Evolutionary conservation across 352 stramenopile species (phyloP), one percentile per base, ranked within the genome.

Genomic region (Phytopythium ostracodes): DNA sequence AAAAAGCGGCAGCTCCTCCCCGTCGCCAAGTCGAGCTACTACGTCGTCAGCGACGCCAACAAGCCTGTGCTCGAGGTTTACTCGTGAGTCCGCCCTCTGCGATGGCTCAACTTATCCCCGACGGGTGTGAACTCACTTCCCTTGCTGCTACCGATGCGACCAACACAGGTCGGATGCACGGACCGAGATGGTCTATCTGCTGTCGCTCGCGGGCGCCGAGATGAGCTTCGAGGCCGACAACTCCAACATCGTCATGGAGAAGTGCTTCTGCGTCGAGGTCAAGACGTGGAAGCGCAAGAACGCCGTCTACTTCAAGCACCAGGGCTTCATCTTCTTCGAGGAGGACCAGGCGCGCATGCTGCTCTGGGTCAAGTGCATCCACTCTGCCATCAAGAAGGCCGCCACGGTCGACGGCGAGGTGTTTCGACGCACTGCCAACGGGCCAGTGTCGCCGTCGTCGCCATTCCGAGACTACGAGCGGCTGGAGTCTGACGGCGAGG

Each of bases 361-460:
- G 51, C 64, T 77, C 15, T 93, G 84, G 84, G 82, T 91, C 51
- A 89, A 89, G 57, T 90, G 76, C 60, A 89, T 93, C 35, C 81
- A 89, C 40, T 62, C 83, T 36, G 75, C 77, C 35, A 91, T 93
- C 52, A 84, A 86, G 29, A 63, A 66, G 40, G 73, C 75, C n/a
- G 70, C 75, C 3, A 75, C 64, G 0, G 38, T 75, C 22, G 72
- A 81, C 44, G 64, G 66, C 44, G 73, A 79, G 2, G 60, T 86
- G 20, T 80, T 86, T 40, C 73, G 77, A 1, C 52, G 56, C 27
- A 62, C 59, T 4, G 54, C 56, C 0, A 67, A 50, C 9, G 50
- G 25, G 1, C 29, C 29, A 17, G 29, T 25, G 50, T 25, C 50
- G 17, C 27, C 50, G 29, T 17, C 50, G 50, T 36, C 29, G 15